Evolutionary conservation across 345 rosid genomes (phyloP).

Genomic region (Hypericum perforatum): DNA sequence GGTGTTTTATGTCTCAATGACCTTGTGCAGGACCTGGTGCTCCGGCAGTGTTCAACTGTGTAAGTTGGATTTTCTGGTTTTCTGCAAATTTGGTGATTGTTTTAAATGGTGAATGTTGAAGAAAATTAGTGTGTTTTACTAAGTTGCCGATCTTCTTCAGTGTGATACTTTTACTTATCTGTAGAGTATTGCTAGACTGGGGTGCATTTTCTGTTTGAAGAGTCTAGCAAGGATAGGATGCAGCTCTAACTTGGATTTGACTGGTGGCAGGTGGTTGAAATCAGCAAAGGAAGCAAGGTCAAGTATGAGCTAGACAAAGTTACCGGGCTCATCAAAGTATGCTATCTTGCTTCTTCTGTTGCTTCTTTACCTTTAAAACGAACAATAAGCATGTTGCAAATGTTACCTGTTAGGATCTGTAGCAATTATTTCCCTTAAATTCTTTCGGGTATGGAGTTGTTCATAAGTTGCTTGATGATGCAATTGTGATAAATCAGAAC

Average conservation of each 20-base stretch:
- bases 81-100: background rate
- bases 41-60: constrained; percentile 80
- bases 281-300: constrained; percentile 91
- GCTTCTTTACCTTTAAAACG: background rate
- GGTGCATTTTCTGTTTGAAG: background rate
- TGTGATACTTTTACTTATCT: too few species aligned
- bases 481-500: too few species aligned
- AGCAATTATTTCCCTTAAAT: too few species aligned
- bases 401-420: too few species aligned
- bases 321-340: constrained; percentile 84
- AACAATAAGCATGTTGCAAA: background rate
- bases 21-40: constrained; percentile 70
- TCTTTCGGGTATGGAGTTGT: too few species aligned
- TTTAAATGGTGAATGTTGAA: too few species aligned
- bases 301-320: constrained; percentile 93
- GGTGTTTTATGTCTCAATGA: constrained; percentile 12
- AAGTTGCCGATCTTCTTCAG: too few species aligned
- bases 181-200: too few species aligned
- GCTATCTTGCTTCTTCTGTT: constrained; percentile 2
- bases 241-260: background rate
- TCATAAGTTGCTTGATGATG: too few species aligned
- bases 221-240: background rate
- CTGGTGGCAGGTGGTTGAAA: constrained; percentile 70
- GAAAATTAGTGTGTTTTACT: too few species aligned
- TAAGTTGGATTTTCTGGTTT: constrained; percentile 28